phyloP scores from a whole-genome alignment of 352 stramenopile species.

The Globisporangium cylindrosporum region DNA sequence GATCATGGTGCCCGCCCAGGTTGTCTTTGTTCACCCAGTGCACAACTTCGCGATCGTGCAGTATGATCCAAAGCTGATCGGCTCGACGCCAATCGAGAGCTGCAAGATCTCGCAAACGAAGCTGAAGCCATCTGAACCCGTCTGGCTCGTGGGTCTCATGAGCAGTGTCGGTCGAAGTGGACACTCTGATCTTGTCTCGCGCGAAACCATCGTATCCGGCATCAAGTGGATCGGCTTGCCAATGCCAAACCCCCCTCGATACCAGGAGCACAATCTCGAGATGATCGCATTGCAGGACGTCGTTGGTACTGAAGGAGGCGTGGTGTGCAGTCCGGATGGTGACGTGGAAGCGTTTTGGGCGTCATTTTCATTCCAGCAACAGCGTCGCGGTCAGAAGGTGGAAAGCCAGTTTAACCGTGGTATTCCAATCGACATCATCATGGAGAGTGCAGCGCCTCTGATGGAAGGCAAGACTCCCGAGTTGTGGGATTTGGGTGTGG shows the following conservation, averaged over 20 bases:
- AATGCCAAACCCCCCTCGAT: constrained; percentile 77
- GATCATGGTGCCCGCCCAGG: constrained; percentile 82
- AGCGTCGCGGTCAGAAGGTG: constrained; percentile 64
- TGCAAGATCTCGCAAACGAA: constrained; percentile 65
- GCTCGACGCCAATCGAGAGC: constrained; percentile 77
- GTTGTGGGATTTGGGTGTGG: constrained; percentile 79
- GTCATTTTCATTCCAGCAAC: constrained; percentile 87
- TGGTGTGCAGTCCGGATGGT: constrained; percentile 66
- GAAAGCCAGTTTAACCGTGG: constrained; percentile 86
- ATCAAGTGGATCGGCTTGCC: constrained; percentile 85
- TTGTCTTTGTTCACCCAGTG: constrained; percentile 91
- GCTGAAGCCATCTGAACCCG: constrained; percentile 65
- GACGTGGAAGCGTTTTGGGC: constrained; percentile 83
- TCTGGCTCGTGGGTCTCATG: constrained; percentile 85
- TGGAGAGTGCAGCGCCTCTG: constrained; percentile 77
- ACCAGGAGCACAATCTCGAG: constrained; percentile 87
- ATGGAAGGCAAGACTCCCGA: constrained; percentile 67
- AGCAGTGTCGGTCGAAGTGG: constrained; percentile 76
- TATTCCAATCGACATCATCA: constrained; percentile 86
- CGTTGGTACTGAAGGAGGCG: constrained; percentile 76
- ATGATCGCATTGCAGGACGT: constrained; percentile 86
- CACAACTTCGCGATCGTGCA: constrained; percentile 93
- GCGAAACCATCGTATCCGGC: constrained; percentile 81
- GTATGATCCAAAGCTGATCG: constrained; percentile 88
- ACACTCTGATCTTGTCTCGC: constrained; percentile 80